Evolutionary conservation across 2,329 filamentous ascomycete genomes (phyloP), one percentile per base, ranked within the genome.

Genomic region (Aspergillus unguis): DNA sequence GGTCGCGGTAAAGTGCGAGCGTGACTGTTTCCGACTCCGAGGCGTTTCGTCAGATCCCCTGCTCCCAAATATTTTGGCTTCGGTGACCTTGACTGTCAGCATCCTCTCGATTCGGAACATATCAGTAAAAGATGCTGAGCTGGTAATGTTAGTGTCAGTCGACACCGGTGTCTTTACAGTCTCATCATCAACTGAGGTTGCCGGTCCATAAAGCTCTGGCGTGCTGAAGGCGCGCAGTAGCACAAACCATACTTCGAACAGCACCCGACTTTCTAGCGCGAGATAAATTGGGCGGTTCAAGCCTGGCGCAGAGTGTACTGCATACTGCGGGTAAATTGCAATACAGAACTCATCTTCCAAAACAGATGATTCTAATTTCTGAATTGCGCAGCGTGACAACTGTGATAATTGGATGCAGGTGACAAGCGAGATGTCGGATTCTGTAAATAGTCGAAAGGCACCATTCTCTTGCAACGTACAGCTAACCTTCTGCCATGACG

Each of bases 181-280:
- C 37, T 82, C 77, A 11, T 84, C 67, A 51, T 65, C 56, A 31
- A 59, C 48, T 7, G 63, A 51, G 11, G 59, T 60, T 52, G 81
- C 80, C n/a, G 82, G 81, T 2, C 85, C 89, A 66, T 96, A 97
- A 9, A 97, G 79, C 62, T 96, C 91, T 0, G 94, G 92, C 42
- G 95, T 86, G 0, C 92, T 90, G 69, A 96, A 96, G 0, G 92
- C 91, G 57, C 92, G 84, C 29, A 99, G 72, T 7, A 99, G 77
- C 5, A 96, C 92, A 64, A 95, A 92, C 94, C 94, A 99, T 9
- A 96, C 94, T 68, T 99, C 94, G 63, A 95, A 96, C n/a, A 95
- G 78, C 5, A 95, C 85, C 38, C 92, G 83, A 27, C 84, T 92
- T 61, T 97, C 92, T 41, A 96, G 74, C 3, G 90, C 88, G 32